Conservation (phyloP, 108 stramenopile species). For the Poteriospumella lacustris region DNA sequence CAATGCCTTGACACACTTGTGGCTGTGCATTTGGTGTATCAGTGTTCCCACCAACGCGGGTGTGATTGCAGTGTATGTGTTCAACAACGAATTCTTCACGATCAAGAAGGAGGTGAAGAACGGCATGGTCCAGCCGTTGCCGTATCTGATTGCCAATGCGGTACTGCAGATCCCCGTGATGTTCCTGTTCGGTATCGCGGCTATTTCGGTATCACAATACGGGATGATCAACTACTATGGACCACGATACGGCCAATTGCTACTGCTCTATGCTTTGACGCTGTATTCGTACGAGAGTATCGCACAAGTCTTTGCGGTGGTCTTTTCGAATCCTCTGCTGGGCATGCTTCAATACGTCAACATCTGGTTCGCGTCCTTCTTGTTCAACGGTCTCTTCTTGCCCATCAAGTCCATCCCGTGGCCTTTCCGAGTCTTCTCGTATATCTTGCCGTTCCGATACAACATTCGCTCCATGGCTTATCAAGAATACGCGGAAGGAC, state of each 20-base stretch:
- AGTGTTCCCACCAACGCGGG: slow-evolving; percentile 38
- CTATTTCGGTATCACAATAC: slow-evolving; percentile 35
- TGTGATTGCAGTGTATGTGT: slow-evolving; percentile 42
- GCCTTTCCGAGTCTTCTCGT: slow-evolving; percentile 30
- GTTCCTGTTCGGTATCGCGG: slow-evolving; percentile 40
- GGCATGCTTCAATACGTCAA: slow-evolving; percentile 45
- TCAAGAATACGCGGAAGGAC: too few species aligned
- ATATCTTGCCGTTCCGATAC: slow-evolving; percentile 21
- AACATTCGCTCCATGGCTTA: neutral
- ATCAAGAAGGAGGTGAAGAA: slow-evolving; percentile 42
- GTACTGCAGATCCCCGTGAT: slow-evolving; percentile 44
- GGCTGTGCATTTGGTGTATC: slow-evolving; percentile 17
- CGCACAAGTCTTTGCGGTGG: slow-evolving; percentile 43
- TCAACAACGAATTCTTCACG: slow-evolving; percentile 46
- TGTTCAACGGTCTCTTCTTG: slow-evolving; percentile 46
- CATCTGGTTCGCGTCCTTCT: slow-evolving; percentile 46
- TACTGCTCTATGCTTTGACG: slow-evolving; percentile 8
- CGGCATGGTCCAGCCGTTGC: slow-evolving; percentile 35
- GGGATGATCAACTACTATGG: slow-evolving; percentile 21
- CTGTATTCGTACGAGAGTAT: slow-evolving; percentile 36
- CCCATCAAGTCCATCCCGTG: slow-evolving; percentile 29
- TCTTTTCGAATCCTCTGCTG: slow-evolving; percentile 38
- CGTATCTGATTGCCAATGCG: slow-evolving; percentile 40
- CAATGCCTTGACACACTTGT: neutral
- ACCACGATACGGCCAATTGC: neutral